Evolutionary conservation across 73 alveolate species (phyloP), one percentile per base, ranked within the genome.

Genomic region (Paramecium primaurelia): DNA sequence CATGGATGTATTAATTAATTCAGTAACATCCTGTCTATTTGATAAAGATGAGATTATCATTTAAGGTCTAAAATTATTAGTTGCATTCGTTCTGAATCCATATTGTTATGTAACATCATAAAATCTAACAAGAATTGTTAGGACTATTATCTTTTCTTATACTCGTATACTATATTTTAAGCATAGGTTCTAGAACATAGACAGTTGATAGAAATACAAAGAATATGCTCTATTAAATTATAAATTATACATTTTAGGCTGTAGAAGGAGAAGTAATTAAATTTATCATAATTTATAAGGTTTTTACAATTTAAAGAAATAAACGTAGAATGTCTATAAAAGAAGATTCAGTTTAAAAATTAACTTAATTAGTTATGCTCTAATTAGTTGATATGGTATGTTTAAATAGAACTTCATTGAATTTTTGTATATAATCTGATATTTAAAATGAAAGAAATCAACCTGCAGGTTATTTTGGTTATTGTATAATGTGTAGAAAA

Each of bases 401-500:
- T 32, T 80, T 80, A 18, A 25, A 47, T 26, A 44, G 12, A n/a
- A 25, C 47, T 25, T 11, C 49, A 45, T 18, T 40, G 14, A 47
- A 18, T 8, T 22, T 32, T 12, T 40, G 20, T 16, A 9, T 12
- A 8, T 93, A 71, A 64, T 38, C 87, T 7, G 20, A 73, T 6
- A 40, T 95, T 9, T 86, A 71, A 58, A 98, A 98, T 93, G 99
- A 98, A 94, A 92, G 94, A 32, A 95, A 96, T 14, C 80, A 92
- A 54, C 94, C 95, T 20, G 93, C 97, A 69, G 99, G 99, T 2
- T 93, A 93, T 58, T 98, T 98, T 95, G 99, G 99, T 6, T 98
- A 99, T 99, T 98, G 99, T 93, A 83, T 96, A 86, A 96, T 96
- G 58, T 98, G 99, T 83, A 93, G 99, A 94, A 95, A 95, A 36